Percentiles rank a stretch among this genome's conserved stretches.
These are phyloP conservation scores for Camellia sinensis DNA, from an alignment of 148 eudicot genomes.

Conservation along the genomic window DNA sequence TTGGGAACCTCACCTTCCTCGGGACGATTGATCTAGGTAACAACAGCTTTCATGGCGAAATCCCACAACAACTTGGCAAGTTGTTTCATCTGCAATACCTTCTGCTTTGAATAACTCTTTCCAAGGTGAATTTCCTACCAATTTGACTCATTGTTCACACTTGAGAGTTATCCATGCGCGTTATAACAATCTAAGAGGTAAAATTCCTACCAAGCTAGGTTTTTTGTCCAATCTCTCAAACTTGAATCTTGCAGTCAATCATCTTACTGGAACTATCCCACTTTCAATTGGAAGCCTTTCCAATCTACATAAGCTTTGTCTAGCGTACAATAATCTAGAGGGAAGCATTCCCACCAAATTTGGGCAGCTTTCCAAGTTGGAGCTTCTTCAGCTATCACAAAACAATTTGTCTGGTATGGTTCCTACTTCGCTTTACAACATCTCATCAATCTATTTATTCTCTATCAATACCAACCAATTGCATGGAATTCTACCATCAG, in stretches of 20 bases:
- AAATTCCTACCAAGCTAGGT: conserved; percentile 2
- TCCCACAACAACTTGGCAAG: conserved; percentile 11
- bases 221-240: not conserved
- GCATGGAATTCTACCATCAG: conserved; percentile 15
- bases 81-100: conserved; percentile 4
- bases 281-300: not conserved
- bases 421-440: conserved; percentile 8
- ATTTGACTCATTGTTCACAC: not conserved
- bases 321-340: not conserved
- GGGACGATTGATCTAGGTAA: not conserved
- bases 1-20: conserved; percentile 22
- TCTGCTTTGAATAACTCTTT: not conserved
- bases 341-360: conserved; percentile 12
- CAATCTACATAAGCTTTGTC: not conserved
- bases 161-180: not conserved
- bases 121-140: conserved; percentile 13
- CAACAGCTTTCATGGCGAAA: conserved; percentile 8
- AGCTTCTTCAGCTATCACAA: not conserved
- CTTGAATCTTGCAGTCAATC: not conserved
- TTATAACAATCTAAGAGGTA: not conserved
- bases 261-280: conserved; percentile 7
- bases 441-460: not conserved
- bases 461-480: not conserved
- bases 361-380: not conserved
- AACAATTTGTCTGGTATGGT: not conserved